Percentiles rank a stretch among this genome's conserved stretches.
These are phyloP conservation scores for Primulina eburnea DNA, from an alignment of 257 asterid genomes.

Conservation along the genomic window DNA sequence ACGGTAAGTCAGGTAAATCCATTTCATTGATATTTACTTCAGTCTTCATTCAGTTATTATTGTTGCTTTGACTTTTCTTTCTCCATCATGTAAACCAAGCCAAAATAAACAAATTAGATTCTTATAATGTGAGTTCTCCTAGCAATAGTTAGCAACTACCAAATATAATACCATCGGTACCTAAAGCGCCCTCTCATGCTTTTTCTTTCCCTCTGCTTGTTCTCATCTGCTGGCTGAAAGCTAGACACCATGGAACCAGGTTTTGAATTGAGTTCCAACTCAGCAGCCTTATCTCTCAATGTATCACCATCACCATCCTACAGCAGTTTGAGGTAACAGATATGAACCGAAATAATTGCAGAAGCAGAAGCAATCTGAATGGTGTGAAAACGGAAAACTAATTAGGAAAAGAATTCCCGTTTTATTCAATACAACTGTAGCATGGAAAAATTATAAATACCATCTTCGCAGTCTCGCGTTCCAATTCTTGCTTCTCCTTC, in stretches of 20 bases:
- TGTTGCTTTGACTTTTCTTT: background rate
- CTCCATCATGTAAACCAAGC: constrained; percentile 12
- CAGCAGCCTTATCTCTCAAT: constrained; percentile 37
- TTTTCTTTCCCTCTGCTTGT: constrained; percentile 51
- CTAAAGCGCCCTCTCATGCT: constrained; percentile 55
- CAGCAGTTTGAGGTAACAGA: constrained; percentile 98
- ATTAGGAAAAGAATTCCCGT: constrained; percentile 45
- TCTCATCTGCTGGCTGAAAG: constrained; percentile 41
- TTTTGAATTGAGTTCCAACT: constrained; percentile 41
- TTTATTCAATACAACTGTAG: constrained; percentile 40
- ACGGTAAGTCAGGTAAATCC: background rate
- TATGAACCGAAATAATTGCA: constrained; percentile 97
- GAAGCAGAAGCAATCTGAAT: constrained; percentile 95
- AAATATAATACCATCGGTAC: constrained; percentile 31
- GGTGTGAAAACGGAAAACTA: constrained; percentile 51
- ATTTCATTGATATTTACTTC: constrained; percentile 3
- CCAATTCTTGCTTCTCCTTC: constrained; percentile 64
- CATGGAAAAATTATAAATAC: constrained; percentile 58
- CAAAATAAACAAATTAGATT: constrained; percentile 5
- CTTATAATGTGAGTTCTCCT: background rate
- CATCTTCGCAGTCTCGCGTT: constrained; percentile 62
- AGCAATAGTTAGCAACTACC: background rate
- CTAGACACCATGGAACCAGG: constrained; percentile 37
- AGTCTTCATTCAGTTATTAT: background rate
- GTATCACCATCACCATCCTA: constrained; percentile 67